phyloP scores from a whole-genome alignment of 306 rosid species.

The Lathyrus aphaca region DNA sequence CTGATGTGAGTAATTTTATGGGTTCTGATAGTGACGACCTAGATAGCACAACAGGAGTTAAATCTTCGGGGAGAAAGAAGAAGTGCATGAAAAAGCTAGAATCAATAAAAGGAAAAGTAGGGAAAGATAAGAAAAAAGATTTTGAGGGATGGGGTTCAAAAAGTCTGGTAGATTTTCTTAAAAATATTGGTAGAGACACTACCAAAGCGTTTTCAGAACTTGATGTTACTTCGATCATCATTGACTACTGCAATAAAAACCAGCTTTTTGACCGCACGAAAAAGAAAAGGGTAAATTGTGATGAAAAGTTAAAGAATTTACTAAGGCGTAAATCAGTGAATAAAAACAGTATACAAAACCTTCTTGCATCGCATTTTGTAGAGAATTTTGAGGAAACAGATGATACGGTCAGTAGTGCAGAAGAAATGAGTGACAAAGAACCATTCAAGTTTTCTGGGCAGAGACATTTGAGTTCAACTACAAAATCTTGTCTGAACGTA shows the following conservation, averaged over 20 bases:
- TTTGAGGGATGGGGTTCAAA: slow-evolving; percentile 79
- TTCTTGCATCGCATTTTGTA: slow-evolving; percentile 63
- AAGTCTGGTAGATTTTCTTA: slow-evolving; percentile 66
- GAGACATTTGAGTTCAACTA: slow-evolving; percentile 37
- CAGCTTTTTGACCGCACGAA: slow-evolving; percentile 63
- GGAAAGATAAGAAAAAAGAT: slow-evolving; percentile 50
- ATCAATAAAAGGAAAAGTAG: slow-evolving; percentile 43
- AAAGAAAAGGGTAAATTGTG: slow-evolving; percentile 63
- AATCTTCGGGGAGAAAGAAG: slow-evolving; percentile 45
- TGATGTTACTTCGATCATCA: slow-evolving; percentile 61
- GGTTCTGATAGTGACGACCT: slow-evolving; percentile 59
- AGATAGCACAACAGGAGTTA: slow-evolving; percentile 40
- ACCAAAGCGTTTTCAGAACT: slow-evolving; percentile 52
- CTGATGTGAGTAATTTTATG: slow-evolving; percentile 44
- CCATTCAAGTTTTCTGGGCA: slow-evolving; percentile 35
- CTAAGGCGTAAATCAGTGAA: slow-evolving; percentile 59
- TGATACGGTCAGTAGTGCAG: slow-evolving; percentile 48
- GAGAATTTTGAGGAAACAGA: slow-evolving; percentile 56
- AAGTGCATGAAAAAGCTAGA: slow-evolving; percentile 39
- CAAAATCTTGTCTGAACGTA: slow-evolving; percentile 34
- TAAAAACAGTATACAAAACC: slow-evolving; percentile 54
- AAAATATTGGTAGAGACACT: slow-evolving; percentile 49
- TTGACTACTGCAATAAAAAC: slow-evolving; percentile 60
- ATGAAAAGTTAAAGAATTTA: slow-evolving; percentile 53
- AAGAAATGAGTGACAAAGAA: slow-evolving; percentile 43